Base-by-base conservation (phyloP, 495 filamentous ascomycete species). In the Sabuloglossum arenarium region DNA sequence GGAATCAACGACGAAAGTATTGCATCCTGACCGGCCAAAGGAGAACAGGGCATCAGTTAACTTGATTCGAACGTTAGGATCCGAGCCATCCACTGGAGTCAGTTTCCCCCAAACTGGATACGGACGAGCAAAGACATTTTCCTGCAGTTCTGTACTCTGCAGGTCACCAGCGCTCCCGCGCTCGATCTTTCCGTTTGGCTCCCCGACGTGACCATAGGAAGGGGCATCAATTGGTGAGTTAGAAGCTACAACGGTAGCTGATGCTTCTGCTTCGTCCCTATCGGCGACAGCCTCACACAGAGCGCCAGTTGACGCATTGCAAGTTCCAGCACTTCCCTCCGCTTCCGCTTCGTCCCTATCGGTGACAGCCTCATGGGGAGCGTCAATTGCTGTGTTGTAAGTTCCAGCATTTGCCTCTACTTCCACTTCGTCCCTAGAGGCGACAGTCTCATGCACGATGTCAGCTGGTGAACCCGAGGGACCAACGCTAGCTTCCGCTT, bases 21-120 rank as follows among this genome's bases (percentile, higher is more conserved):
- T 85, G 19, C 66, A 63, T 0, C 61, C 65, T 0, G 76, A 74
- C 16, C 89, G 80, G 31, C 89, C 89, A 80, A 84, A 96, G 2
- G 79, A 81, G 0, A 80, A 78, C 66, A 84, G 64, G 12, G 77
- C 77, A 25, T 76, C 69, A 47, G 79, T 79, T 25, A 94, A 68
- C 25, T 69, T 71, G 29, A 93, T 68, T 1, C 72, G 76, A 25
- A 88, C 63, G 31, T 71, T 74, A 19, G 67, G 64, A 57, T 66
- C 67, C 5, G 80, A 83, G 14, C 69, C 70, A 0, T 66, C 56
- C 0, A 72, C 70, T 0, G 67, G 56, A 19, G 63, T 59, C n/a
- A 77, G 61, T 56, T 65, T 69, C 16, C 69, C 73, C n/a, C 74
- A 66, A 8, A 70, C 68, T 3, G 66, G 67, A 24, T 64, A 67